Evolutionary conservation across 108 stramenopile genomes (phyloP).

Genomic region (Skeletonema grethae): DNA sequence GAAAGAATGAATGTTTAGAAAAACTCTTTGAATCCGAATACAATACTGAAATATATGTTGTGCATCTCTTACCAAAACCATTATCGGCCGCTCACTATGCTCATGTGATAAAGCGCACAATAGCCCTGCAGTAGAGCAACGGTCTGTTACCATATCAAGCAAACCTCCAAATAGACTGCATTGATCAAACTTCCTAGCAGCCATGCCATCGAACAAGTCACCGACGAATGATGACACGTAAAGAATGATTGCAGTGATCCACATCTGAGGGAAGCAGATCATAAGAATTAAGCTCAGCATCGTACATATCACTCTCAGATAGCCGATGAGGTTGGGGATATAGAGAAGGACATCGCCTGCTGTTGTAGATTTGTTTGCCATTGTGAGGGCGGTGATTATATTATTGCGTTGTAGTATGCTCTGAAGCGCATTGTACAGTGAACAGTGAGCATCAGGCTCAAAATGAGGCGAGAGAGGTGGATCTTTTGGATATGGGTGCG

Average conservation of each 20-base stretch:
- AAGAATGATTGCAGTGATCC: conserved; percentile 63
- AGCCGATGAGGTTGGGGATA: conserved; percentile 96
- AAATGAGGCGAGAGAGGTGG: no score
- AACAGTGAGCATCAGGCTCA: no score
- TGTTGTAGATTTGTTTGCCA: conserved; percentile 39
- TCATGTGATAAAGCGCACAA: conserved; percentile 67
- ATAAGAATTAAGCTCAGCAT: conserved; percentile 66
- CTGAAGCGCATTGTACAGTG: no score
- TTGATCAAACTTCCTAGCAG: conserved; percentile 91
- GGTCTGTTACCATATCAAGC: conserved; percentile 98
- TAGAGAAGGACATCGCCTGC: conserved; percentile 78
- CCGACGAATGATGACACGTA: conserved; percentile 94
- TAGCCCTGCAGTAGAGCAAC: conserved; percentile 90
- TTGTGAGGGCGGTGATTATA: background rate
- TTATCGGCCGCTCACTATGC: conserved; percentile 36
- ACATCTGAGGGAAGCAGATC: conserved; percentile 56
- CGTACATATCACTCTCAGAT: conserved; percentile 65
- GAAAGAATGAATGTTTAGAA: background rate
- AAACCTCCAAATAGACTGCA: conserved; percentile 87
- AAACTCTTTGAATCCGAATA: background rate
- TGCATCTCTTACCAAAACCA: conserved; percentile 53
- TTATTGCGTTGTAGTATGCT: no score
- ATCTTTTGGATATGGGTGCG: no score
- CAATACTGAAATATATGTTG: background rate
- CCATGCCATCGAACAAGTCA: conserved; percentile 95